Percentiles rank a stretch among this genome's conserved stretches.
Evolutionary conservation across 176 grass and related monocot species (phyloP).

Genomic region (Oryza brachyantha): DNA sequence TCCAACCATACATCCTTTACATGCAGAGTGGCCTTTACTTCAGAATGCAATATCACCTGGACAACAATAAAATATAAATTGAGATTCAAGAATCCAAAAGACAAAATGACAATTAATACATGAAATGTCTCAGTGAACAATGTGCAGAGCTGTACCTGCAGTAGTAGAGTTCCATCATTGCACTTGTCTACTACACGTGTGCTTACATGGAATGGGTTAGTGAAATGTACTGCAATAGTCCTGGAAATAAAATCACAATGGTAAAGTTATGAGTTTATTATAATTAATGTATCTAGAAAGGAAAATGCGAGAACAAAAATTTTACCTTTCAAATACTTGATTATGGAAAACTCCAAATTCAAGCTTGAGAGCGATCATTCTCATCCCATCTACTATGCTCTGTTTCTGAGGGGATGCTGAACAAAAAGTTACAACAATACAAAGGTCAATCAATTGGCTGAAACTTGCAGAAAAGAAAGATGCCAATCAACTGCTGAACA

Average conservation of each 20-base stretch:
- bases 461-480: neutral
- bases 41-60: constrained; percentile 79
- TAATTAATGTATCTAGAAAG: constrained; percentile 10
- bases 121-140: constrained; percentile 1
- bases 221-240: constrained; percentile 97
- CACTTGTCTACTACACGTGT: constrained; percentile 75
- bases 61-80: constrained; percentile 24
- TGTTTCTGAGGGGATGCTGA: constrained; percentile 78
- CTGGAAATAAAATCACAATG: constrained; percentile 49
- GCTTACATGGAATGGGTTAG: constrained; percentile 87
- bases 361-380: constrained; percentile 99
- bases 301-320: constrained; percentile 10
- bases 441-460: constrained; percentile 13
- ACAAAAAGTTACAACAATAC: constrained; percentile 16
- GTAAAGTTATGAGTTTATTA: neutral
- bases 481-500: constrained; percentile 4
- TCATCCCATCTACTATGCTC: constrained; percentile 94
- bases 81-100: constrained; percentile 20
- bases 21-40: constrained; percentile 86
- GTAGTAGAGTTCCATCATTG: constrained; percentile 84
- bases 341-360: constrained; percentile 98
- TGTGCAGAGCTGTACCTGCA: constrained; percentile 65
- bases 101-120: neutral
- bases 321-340: constrained; percentile 96
- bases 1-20: constrained; percentile 80